phyloP scores from a whole-genome alignment of 352 stramenopile genomes.

The Pythium folliculosum region DNA sequence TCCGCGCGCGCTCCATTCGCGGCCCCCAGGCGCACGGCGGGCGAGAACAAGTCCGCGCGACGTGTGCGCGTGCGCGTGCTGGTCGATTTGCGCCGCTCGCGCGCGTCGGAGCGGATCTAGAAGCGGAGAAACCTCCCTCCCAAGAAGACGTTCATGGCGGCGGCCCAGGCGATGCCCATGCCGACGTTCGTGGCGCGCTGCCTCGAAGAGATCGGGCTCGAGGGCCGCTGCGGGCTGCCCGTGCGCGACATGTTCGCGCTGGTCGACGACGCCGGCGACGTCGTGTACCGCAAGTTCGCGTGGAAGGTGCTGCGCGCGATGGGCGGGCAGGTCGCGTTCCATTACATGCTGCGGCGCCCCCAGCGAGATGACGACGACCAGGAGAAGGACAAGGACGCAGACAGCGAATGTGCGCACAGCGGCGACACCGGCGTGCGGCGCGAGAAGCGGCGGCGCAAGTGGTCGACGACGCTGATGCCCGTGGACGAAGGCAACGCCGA shows the following conservation, averaged over 20 bases:
- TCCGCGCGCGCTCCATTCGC: neutral
- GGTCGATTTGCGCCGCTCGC: conserved; percentile 16
- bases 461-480: conserved; percentile 62
- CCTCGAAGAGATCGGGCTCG: conserved; percentile 79
- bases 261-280: conserved; percentile 55
- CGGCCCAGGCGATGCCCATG: conserved; percentile 44
- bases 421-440: conserved; percentile 2
- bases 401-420: neutral
- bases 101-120: neutral
- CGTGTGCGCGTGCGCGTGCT: conserved; percentile 1
- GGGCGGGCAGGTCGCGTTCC: conserved; percentile 56
- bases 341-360: conserved; percentile 55
- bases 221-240: conserved; percentile 70
- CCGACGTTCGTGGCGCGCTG: conserved; percentile 72
- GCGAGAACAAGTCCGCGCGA: too few relatives aligned
- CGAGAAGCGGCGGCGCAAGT: conserved; percentile 66
- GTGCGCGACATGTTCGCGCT: conserved; percentile 62
- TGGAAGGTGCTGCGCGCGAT: conserved; percentile 69
- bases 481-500: conserved; percentile 25
- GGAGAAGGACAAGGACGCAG: neutral
- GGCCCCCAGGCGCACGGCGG: too few relatives aligned
- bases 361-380: neutral
- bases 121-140: neutral
- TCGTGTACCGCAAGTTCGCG: conserved; percentile 53
- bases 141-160: conserved; percentile 10